phyloP scores from a whole-genome alignment of 1,284 basidiomycete species.

The Cryptococcus sp. region DNA sequence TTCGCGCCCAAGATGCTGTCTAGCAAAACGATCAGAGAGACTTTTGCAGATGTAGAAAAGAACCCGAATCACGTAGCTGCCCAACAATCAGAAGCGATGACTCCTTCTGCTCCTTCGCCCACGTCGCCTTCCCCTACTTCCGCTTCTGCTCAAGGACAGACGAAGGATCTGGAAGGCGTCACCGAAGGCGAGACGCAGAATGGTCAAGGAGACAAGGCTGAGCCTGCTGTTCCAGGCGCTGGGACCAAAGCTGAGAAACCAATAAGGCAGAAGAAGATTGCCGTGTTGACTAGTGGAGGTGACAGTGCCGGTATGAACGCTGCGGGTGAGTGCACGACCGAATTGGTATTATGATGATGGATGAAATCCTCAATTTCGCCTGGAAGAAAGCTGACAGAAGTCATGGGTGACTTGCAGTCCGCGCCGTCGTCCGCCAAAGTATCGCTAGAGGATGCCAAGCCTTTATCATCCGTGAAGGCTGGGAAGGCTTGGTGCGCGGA shows the following conservation, averaged over 20 bases:
- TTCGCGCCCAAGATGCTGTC: slow-evolving; percentile 6
- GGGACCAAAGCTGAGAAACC: neutral
- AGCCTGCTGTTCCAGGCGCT: neutral
- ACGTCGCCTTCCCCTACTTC: slow-evolving; percentile 1
- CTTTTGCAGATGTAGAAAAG: slow-evolving; percentile 2
- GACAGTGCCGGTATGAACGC: slow-evolving; percentile 98
- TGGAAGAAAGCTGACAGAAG: neutral
- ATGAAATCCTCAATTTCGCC: neutral
- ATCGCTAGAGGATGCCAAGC: slow-evolving; percentile 91
- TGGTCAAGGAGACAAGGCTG: slow-evolving; percentile 7
- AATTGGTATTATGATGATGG: neutral
- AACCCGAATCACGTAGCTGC: slow-evolving; percentile 10
- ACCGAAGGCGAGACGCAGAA: slow-evolving; percentile 16
- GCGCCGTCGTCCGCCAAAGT: slow-evolving; percentile 83
- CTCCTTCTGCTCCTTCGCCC: neutral
- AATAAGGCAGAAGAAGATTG: slow-evolving; percentile 61
- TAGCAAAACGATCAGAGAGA: slow-evolving; percentile 6
- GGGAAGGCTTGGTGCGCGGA: slow-evolving; percentile 80
- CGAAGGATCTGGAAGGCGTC: slow-evolving; percentile 36
- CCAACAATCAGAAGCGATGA: slow-evolving; percentile 7
- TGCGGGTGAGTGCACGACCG: slow-evolving; percentile 56
- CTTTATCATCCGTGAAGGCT: slow-evolving; percentile 93
- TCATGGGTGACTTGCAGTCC: slow-evolving; percentile 57
- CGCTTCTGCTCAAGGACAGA: neutral
- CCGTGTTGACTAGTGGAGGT: slow-evolving; percentile 92